These are phyloP conservation scores for Nematocida ironsii DNA, from an alignment of 371 early-diverging fungal genomes.

Conservation along the genomic window DNA sequence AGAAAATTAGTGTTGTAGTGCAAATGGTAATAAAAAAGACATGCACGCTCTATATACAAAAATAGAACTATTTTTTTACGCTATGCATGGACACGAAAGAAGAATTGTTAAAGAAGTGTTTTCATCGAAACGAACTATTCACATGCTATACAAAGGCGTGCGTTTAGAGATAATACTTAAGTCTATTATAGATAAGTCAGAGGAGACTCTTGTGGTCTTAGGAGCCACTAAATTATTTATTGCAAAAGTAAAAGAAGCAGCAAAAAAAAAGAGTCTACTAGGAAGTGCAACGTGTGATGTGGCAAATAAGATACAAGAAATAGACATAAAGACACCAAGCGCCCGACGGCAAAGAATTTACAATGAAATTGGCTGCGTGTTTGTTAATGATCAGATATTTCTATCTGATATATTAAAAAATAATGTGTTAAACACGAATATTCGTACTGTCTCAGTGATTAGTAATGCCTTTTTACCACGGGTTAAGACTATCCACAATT, in stretches of 20 bases:
- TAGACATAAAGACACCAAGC: slow-evolving; percentile 1
- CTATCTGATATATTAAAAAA: slow-evolving; percentile 30
- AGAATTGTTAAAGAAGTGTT: slow-evolving; percentile 34
- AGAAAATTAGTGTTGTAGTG: too few relatives aligned
- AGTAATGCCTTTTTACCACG: neutral
- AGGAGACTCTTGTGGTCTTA: slow-evolving; percentile 29
- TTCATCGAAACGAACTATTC: neutral
- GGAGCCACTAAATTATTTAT: slow-evolving; percentile 10
- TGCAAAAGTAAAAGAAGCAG: neutral
- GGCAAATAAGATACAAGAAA: neutral
- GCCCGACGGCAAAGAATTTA: slow-evolving; percentile 5
- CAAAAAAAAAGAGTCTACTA: neutral
- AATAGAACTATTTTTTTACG: slow-evolving; percentile 11
- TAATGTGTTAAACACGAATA: neutral
- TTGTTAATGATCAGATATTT: slow-evolving; percentile 29
- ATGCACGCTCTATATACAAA: neutral
- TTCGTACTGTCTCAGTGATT: slow-evolving; percentile 9
- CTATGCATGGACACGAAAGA: slow-evolving; percentile 36
- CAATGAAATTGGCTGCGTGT: neutral
- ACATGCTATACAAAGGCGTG: slow-evolving; percentile 39
- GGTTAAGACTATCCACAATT: neutral
- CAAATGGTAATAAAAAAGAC: neutral
- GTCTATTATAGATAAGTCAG: neutral
- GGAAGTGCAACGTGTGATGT: neutral
- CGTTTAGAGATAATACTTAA: slow-evolving; percentile 13